Evolutionary conservation across 192 early-diverging fungal species (phyloP), one percentile per base, ranked within the genome.

Genomic region (Fimicolochytrium jonesii): DNA sequence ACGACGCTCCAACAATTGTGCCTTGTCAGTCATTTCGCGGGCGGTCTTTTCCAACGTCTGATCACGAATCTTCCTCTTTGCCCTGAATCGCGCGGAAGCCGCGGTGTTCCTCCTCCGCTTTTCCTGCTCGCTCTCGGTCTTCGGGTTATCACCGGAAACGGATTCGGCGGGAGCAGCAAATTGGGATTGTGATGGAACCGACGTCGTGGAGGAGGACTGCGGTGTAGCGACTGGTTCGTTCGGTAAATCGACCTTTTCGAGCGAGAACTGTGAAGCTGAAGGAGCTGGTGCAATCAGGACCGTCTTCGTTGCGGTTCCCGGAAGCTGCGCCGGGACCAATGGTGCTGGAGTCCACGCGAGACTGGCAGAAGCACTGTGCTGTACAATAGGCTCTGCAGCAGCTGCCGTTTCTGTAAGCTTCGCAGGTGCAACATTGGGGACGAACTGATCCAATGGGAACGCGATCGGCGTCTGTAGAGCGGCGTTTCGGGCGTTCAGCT

Each of bases 91-190:
- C 18, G 93, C 94, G 13, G 89, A 92, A 15, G 95, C 95, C 18
- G 86, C 93, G 4, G 93, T 98, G 80, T 98, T 98, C 41, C 94
- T 86, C 28, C 85, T 76, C 46, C 95, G 83, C 78, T 98, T 98
- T 73, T 97, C 93, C 10, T 61, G 15, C 20, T 60, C 58, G 13
- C 61, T 59, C 0, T 39, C n/a, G 33, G 36, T 56, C 65, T 59
- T 67, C 3, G 58, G 37, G 49, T 22, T 23, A 33, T 10, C 31
- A 4, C 15, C 39, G 6, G 13, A 15, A 41, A 5, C 55, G 35
- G 46, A 48, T n/a, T n/a, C n/a, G n/a, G n/a, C n/a, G n/a, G n/a
- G n/a, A n/a, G n/a, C n/a, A n/a, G n/a, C n/a, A n/a, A n/a, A n/a
- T n/a, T n/a, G n/a, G n/a, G n/a, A n/a, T n/a, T n/a, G n/a, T n/a